These are phyloP conservation scores for Nannochloropsis oceanica DNA, from an alignment of 108 stramenopile genomes.

Conservation along the genomic window DNA sequence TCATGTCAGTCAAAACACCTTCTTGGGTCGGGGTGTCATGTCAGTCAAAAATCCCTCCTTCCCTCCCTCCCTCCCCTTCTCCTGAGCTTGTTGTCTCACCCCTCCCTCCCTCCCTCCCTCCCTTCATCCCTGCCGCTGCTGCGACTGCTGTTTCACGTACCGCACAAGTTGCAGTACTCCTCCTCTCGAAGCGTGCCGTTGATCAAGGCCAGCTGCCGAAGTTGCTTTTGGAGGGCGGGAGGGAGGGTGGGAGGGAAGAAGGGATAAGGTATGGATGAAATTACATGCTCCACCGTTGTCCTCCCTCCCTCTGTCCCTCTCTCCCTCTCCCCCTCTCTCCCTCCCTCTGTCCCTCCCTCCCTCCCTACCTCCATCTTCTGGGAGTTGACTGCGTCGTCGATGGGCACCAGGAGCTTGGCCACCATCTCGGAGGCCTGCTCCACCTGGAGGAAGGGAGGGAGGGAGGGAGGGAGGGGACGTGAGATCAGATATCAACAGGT, in stretches of 20 bases:
- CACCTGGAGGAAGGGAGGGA: constrained; percentile 23
- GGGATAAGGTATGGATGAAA: not conserved
- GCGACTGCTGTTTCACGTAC: too few relatives aligned
- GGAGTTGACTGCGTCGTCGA: constrained; percentile 92
- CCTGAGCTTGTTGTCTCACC: not conserved
- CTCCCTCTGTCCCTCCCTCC: constrained; percentile 34
- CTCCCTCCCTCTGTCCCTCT: too few relatives aligned
- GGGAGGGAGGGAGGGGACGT: not conserved
- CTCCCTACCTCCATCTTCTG: constrained; percentile 50
- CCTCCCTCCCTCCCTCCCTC: not conserved
- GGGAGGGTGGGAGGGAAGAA: not conserved
- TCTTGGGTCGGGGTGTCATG: too few relatives aligned
- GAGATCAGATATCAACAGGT: not conserved
- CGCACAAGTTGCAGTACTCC: constrained; percentile 90
- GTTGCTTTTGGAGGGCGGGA: constrained; percentile 38
- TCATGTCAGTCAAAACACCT: too few relatives aligned
- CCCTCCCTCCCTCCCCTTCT: not conserved
- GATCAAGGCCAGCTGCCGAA: constrained; percentile 85
- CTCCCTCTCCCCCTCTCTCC: not conserved
- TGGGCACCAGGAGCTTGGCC: constrained; percentile 71
- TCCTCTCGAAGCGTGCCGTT: constrained; percentile 97
- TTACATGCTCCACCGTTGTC: too few relatives aligned
- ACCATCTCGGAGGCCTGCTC: constrained; percentile 79
- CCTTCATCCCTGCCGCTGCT: too few relatives aligned
- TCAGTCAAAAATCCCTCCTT: too few relatives aligned